Conservation (phyloP, 257 asterid genomes). For the Solanum chilense region DNA sequence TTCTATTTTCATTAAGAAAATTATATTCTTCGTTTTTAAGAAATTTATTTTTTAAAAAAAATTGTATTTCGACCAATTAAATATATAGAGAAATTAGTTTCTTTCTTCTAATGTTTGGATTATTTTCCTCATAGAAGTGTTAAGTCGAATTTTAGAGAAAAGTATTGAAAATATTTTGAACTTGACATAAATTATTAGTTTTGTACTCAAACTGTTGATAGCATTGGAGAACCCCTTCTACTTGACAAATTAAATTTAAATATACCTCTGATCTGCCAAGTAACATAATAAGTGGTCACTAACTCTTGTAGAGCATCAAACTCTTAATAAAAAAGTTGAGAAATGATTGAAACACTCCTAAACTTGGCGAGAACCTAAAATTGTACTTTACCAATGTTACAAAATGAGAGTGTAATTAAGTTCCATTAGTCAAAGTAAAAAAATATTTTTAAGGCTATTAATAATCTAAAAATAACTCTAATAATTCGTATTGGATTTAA, state of each 20-base stretch:
- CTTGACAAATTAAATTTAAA: not conserved
- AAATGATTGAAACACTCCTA: not conserved
- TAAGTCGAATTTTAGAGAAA: too few species aligned
- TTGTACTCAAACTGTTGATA: not conserved
- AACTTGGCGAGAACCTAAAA: not conserved
- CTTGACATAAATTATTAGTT: not conserved
- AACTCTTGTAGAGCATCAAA: not conserved
- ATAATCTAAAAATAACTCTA: fast-evolving
- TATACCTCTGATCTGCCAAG: not conserved
- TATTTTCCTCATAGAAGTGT: not conserved
- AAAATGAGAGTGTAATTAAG: too few species aligned
- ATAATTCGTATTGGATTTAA: too few species aligned
- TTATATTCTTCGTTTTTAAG: too few species aligned
- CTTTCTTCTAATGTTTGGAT: not conserved
- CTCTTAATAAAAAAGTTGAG: not conserved
- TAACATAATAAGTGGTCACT: not conserved
- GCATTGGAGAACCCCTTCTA: not conserved
- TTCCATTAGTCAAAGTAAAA: too few species aligned
- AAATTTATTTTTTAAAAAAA: too few species aligned
- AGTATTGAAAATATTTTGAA: not conserved
- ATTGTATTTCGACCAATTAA: too few species aligned
- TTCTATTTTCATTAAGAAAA: not conserved
- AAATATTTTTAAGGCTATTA: too few species aligned
- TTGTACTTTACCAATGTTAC: not conserved
- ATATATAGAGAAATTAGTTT: not conserved